Base-by-base conservation (phyloP, 164 flowering plant genomes). In the Chimonanthus praecox region DNA sequence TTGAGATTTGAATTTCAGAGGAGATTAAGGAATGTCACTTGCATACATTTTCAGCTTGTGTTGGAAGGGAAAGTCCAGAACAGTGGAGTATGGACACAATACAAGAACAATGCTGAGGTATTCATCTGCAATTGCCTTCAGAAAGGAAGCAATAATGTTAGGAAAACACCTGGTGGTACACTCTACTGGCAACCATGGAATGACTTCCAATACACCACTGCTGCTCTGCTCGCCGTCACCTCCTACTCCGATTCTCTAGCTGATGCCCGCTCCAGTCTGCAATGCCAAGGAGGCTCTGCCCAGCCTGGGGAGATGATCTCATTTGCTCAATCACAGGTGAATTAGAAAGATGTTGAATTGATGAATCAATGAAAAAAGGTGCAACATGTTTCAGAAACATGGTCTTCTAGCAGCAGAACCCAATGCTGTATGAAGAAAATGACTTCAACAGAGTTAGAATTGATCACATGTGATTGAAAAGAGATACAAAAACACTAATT, bases 81-180 rank as follows among this genome's bases (percentile, higher is more conserved):
- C 18, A 6, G 6, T 54, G 84, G 76, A 21, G 45, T 8, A 0
- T 76, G 80, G 85, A 75, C 18, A 1, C 71, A 82, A 7, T 84
- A 79, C 71, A 80, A 84, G 80, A 71, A 43, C 62, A 60, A 80
- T 2, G 90, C 74, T 0, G 94, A 88, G 80, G 75, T 78, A 46
- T 88, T 82, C 78, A 81, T 90, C 0, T 90, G 94, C 82, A 46
- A 68, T 0, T 76, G 79, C 70, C 47, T 85, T 49, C 85, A 80
- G 69, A 83, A 86, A 68, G 89, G 90, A 2, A 75, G 21, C 74
- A 73, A 45, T 73, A 88, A 87, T 33, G 74, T 87, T 11, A 71
- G 64, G 75, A 84, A 43, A 62, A 73, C 87, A 0, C 76, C 79
- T 0, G 90, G 88, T 1, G 92, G 89, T 3, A 66, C 85, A 46